Evolutionary conservation across 192 early-diverging fungal species (phyloP).

Genomic region (Backusella tarrabulga): DNA sequence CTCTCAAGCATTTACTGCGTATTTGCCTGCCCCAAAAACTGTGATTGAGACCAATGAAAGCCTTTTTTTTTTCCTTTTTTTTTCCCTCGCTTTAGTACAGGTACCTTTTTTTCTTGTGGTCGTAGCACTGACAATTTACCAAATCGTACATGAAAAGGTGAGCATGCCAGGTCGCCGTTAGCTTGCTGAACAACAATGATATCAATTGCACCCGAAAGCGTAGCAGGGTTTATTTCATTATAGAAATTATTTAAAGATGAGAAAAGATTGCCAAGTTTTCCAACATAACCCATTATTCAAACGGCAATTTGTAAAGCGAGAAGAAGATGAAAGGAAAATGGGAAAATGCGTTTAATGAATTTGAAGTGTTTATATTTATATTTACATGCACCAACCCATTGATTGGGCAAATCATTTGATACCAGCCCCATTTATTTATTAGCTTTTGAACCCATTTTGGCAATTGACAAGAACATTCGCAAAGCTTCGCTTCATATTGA

Average conservation of each 20-base stretch:
- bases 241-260: slow-evolving; percentile 86
- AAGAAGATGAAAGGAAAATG: background rate
- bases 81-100: background rate
- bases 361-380: background rate
- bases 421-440: background rate
- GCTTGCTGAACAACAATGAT: slow-evolving; percentile 86
- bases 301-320: background rate
- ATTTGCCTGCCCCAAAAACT: slow-evolving; percentile 3
- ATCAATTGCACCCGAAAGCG: slow-evolving; percentile 96
- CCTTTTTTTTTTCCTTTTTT: background rate
- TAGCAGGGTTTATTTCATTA: slow-evolving; percentile 94
- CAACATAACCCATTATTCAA: slow-evolving; percentile 57
- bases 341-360: background rate
- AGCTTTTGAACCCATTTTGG: background rate
- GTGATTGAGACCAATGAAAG: background rate
- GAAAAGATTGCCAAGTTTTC: slow-evolving; percentile 57
- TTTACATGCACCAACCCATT: background rate
- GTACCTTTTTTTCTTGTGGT: slow-evolving; percentile 90
- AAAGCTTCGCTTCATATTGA: background rate
- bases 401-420: background rate
- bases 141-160: slow-evolving; percentile 97
- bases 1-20: background rate
- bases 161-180: slow-evolving; percentile 83
- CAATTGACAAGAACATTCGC: background rate
- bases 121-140: slow-evolving; percentile 91